Conservation (phyloP, 805 yeast genomes). For the Candida methanosorbosa region DNA sequence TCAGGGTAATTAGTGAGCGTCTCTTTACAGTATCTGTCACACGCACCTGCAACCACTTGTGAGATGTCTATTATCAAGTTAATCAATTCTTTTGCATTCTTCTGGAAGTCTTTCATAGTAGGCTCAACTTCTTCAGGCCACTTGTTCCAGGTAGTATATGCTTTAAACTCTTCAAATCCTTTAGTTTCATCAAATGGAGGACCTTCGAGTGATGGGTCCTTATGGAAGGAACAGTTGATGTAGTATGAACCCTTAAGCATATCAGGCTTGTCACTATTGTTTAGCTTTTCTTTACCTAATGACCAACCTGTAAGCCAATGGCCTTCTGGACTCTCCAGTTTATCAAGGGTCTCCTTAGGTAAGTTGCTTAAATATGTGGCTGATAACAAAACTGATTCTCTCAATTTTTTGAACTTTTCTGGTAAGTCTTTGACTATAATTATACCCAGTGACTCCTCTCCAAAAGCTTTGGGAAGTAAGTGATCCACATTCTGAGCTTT, state of each 20-base stretch:
- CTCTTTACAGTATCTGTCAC: slow-evolving; percentile 35
- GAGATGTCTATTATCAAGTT: slow-evolving; percentile 40
- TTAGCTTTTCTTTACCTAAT: slow-evolving; percentile 43
- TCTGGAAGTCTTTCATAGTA: slow-evolving; percentile 27
- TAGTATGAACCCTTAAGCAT: slow-evolving; percentile 48
- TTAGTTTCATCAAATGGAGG: slow-evolving; percentile 28
- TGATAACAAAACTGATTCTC: slow-evolving; percentile 33
- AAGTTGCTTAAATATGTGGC: slow-evolving; percentile 35
- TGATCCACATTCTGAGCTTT: slow-evolving; percentile 22
- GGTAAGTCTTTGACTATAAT: slow-evolving; percentile 39
- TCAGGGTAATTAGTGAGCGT: slow-evolving; percentile 21
- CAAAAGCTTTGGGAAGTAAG: slow-evolving; percentile 38
- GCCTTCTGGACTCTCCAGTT: slow-evolving; percentile 39
- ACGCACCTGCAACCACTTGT: slow-evolving; percentile 39
- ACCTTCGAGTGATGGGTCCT: slow-evolving; percentile 34
- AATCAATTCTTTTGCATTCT: slow-evolving; percentile 29
- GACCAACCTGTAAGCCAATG: slow-evolving; percentile 56
- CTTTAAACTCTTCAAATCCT: slow-evolving; percentile 25
- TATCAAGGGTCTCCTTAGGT: slow-evolving; percentile 23
- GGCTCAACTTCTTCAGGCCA: slow-evolving; percentile 35
- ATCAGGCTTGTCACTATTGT: slow-evolving; percentile 34
- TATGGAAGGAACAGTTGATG: slow-evolving; percentile 48
- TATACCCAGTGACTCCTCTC: slow-evolving; percentile 47
- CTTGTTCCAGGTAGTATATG: slow-evolving; percentile 40
- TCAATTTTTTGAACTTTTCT: slow-evolving; percentile 24